phyloP scores from a whole-genome alignment of 257 asterid genomes.

The Solanum chilense region DNA sequence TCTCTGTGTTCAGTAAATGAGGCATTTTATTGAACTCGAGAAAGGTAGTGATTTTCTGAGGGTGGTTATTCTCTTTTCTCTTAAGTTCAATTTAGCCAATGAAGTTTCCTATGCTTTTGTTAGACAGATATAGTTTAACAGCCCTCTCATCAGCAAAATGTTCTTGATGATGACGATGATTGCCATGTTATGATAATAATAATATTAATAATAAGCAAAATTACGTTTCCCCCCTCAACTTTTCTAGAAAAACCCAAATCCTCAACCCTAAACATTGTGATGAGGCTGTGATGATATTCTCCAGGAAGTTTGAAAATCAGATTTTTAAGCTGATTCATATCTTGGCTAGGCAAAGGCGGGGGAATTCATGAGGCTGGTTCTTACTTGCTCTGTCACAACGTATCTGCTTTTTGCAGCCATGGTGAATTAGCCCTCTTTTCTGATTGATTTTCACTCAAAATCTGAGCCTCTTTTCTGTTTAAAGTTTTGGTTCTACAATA shows the following conservation, averaged over 20 bases:
- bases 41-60: background rate
- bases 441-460: background rate
- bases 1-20: background rate
- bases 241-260: background rate
- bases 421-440: background rate
- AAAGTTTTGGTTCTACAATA: background rate
- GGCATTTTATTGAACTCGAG: background rate
- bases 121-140: background rate
- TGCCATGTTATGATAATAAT: background rate
- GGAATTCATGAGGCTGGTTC: background rate
- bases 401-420: background rate
- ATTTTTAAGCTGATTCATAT: background rate
- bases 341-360: constrained; percentile 12
- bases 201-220: background rate
- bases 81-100: background rate
- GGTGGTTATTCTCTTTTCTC: background rate
- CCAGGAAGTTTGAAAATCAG: background rate
- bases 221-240: background rate
- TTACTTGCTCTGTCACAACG: background rate
- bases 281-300: background rate
- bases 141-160: background rate
- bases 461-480: background rate
- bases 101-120: background rate
- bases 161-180: background rate
- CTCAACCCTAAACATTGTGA: background rate